Percentiles rank a stretch among this genome's conserved stretches.
Conservation (phyloP, 352 stramenopile species). For the Globisporangium radiosum region DNA sequence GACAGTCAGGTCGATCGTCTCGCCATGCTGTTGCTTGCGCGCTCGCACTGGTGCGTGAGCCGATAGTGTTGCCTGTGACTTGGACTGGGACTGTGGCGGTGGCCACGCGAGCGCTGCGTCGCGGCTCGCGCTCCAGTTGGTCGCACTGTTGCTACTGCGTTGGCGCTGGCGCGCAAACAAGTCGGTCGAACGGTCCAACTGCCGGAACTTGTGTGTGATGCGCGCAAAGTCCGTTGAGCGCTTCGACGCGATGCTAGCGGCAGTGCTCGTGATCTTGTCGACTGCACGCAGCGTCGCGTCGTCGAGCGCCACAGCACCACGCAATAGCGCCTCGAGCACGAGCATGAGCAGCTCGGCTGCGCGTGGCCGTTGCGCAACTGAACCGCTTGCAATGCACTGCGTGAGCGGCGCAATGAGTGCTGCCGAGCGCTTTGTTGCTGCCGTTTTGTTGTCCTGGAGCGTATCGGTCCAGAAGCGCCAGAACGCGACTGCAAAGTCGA, state of each 20-base stretch:
- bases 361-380: constrained; percentile 50
- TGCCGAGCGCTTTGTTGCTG: constrained; percentile 46
- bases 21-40: constrained; percentile 9
- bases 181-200: constrained; percentile 37
- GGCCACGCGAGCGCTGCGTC: no score
- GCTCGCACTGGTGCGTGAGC: background rate
- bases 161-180: constrained; percentile 37
- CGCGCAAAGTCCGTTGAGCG: constrained; percentile 61
- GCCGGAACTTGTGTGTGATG: constrained; percentile 57
- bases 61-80: no score
- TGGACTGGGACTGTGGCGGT: no score
- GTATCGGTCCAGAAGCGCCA: constrained; percentile 63
- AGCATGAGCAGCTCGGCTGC: constrained; percentile 65
- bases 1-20: constrained; percentile 15
- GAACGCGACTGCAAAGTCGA: constrained; percentile 69
- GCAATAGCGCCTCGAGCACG: constrained; percentile 43
- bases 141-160: background rate
- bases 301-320: constrained; percentile 41
- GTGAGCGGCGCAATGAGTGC: constrained; percentile 45
- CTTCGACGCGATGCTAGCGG: constrained; percentile 48
- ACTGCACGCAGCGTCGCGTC: constrained; percentile 39
- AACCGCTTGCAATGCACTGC: constrained; percentile 41
- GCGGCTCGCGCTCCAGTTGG: background rate
- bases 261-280: constrained; percentile 44
- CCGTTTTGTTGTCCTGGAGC: constrained; percentile 35